Base-by-base conservation (phyloP, 1,139 yeast genomes). In the Taiozyma sp. region DNA sequence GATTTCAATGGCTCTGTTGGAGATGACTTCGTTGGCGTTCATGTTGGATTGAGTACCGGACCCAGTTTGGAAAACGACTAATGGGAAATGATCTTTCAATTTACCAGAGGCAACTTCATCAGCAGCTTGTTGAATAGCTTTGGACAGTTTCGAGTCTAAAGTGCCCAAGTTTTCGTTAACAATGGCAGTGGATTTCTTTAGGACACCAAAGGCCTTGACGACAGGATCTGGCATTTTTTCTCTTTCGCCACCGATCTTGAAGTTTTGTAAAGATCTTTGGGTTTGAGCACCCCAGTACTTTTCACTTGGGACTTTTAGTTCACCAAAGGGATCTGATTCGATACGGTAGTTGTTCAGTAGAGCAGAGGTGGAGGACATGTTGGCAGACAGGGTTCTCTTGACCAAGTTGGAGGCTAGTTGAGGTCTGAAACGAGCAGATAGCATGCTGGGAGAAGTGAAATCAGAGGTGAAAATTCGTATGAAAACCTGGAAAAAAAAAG, bases 231-330 rank as follows among this genome's bases (percentile, higher is more conserved):
- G 99, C 85, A 93, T 86, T 57, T 81, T 80, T 66, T 95, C 98
- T 58, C 92, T 83, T 30, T 79, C 77, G 52, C 97, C 98, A 59
- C 99, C 99, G 65, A 93, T 93, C 71, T 91, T 88, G 78, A 93
- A 93, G 79, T 93, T 93, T 73, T 85, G 87, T 64, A 84, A 79
- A 14, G 98, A 86, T 72, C 96, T 82, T 70, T 95, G 97, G 54
- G 99, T 93, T 75, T 93, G 99, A 44, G 99, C 98, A 55, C 99
- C 98, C 89, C 96, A 92, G 77, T 92, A 92, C 68, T 83, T 84
- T 66, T 87, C 79, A 55, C 80, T 74, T 53, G 91, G 96, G 49
- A 92, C 98, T 66, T 88, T 88, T 65, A 93, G 87, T 67, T 89
- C 96, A 62, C 99, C 99, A 67, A 93, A 93, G 49, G 98, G 97